Evolutionary conservation across 1,284 basidiomycete genomes (phyloP).

Genomic region (Pisolithus thermaeus): DNA sequence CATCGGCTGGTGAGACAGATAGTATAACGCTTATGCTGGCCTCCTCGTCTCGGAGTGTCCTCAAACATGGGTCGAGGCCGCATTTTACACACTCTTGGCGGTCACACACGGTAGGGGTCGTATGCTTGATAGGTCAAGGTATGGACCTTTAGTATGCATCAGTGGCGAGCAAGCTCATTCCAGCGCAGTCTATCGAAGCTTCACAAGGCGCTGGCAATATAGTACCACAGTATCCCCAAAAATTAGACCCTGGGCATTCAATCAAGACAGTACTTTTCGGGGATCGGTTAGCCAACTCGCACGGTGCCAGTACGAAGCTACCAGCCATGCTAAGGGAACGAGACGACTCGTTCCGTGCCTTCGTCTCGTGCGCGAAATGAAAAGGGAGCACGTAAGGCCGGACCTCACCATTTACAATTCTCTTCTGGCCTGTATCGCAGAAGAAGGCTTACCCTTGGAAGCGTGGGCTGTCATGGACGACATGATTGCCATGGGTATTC

Average conservation of each 20-base stretch:
- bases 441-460: conserved; percentile 38
- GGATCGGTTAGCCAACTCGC: conserved; percentile 25
- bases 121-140: background rate
- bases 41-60: conserved; percentile 33
- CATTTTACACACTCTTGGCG: background rate
- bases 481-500: conserved; percentile 53
- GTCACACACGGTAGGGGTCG: background rate
- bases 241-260: conserved; percentile 24
- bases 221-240: conserved; percentile 2
- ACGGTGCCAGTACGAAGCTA: conserved; percentile 35
- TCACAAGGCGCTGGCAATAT: conserved; percentile 5
- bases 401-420: conserved; percentile 50
- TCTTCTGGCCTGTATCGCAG: conserved; percentile 45
- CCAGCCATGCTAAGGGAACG: conserved; percentile 29
- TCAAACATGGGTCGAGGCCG: conserved; percentile 20
- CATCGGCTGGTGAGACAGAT: background rate
- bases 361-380: conserved; percentile 48
- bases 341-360: conserved; percentile 23
- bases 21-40: conserved; percentile 32
- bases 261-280: conserved; percentile 24
- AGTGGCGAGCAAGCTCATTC: background rate
- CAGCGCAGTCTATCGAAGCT: background rate
- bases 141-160: background rate
- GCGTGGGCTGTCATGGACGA: conserved; percentile 72
- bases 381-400: conserved; percentile 42